phyloP scores from a whole-genome alignment of 805 yeast genomes.

The Ogataea polymorpha region DNA sequence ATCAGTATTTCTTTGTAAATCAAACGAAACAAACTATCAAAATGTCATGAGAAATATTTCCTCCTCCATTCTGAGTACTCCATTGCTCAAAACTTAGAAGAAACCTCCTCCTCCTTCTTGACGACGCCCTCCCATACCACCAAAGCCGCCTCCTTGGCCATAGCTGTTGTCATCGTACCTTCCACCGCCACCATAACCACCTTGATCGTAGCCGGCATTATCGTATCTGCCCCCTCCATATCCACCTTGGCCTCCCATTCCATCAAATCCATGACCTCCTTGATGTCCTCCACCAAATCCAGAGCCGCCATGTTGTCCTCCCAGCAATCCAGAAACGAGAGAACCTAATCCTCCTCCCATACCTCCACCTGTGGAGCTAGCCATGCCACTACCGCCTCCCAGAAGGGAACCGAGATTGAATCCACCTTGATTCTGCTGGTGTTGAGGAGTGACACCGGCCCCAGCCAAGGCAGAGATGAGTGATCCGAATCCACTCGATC shows the following conservation, averaged over 20 bases:
- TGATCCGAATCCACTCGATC: slow-evolving; percentile 24
- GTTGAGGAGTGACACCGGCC: slow-evolving; percentile 24
- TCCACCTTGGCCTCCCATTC: slow-evolving; percentile 16
- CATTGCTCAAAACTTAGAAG: neutral
- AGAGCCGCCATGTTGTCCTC: slow-evolving; percentile 10
- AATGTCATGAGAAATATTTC: no score
- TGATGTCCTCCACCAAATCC: slow-evolving; percentile 15
- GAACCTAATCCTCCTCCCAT: slow-evolving; percentile 19
- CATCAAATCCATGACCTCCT: neutral
- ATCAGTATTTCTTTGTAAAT: no score
- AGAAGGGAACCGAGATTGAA: slow-evolving; percentile 27
- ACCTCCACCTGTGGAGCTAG: slow-evolving; percentile 6
- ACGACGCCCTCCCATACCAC: slow-evolving; percentile 8
- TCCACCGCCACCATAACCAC: slow-evolving; percentile 24
- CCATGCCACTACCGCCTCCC: slow-evolving; percentile 14
- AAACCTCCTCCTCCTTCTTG: slow-evolving; percentile 4
- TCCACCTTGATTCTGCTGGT: slow-evolving; percentile 26
- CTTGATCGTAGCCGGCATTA: slow-evolving; percentile 6
- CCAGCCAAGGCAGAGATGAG: slow-evolving; percentile 25
- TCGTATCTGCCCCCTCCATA: slow-evolving; percentile 27
- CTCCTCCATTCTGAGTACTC: no score
- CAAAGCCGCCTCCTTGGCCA: neutral
- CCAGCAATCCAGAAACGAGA: slow-evolving; percentile 16
- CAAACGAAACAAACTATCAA: no score
- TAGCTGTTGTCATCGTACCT: neutral